phyloP scores from a whole-genome alignment of 1,139 yeast genomes.

The Kodamaea derodonti region DNA sequence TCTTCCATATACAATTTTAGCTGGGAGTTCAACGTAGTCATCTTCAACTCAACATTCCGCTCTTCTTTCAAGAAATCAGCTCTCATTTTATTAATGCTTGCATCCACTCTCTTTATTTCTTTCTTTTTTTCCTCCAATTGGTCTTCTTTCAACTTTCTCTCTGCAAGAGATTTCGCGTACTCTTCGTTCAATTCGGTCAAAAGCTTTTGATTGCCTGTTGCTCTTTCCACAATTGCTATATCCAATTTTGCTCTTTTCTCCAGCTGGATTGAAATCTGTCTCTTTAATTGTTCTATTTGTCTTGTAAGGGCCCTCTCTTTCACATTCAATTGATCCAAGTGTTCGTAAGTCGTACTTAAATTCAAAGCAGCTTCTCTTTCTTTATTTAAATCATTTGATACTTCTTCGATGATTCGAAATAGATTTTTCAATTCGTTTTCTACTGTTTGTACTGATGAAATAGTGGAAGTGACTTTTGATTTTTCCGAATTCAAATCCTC shows the following conservation, averaged over 20 bases:
- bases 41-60: slow-evolving; percentile 50
- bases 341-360: slow-evolving; percentile 41
- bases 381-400: slow-evolving; percentile 47
- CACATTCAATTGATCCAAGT: slow-evolving; percentile 33
- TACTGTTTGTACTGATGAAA: slow-evolving; percentile 56
- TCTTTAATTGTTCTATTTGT: slow-evolving; percentile 44
- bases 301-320: slow-evolving; percentile 42
- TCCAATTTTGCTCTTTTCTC: slow-evolving; percentile 53
- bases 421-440: slow-evolving; percentile 53
- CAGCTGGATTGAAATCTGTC: slow-evolving; percentile 50
- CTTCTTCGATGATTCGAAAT: slow-evolving; percentile 54
- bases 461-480: slow-evolving; percentile 50
- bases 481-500: slow-evolving; percentile 44
- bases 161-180: slow-evolving; percentile 47
- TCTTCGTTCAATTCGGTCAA: slow-evolving; percentile 44
- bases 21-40: slow-evolving; percentile 52
- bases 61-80: slow-evolving; percentile 51
- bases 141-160: slow-evolving; percentile 49
- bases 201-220: slow-evolving; percentile 40
- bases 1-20: slow-evolving; percentile 47
- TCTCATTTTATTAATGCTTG: slow-evolving; percentile 39
- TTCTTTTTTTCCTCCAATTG: slow-evolving; percentile 48
- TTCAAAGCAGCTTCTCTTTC: slow-evolving; percentile 43
- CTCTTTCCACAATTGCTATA: slow-evolving; percentile 47
- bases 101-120: slow-evolving; percentile 46